These are phyloP conservation scores for Bipolaris zeicola DNA, from an alignment of 2,329 filamentous ascomycete genomes.

Conservation along the genomic window DNA sequence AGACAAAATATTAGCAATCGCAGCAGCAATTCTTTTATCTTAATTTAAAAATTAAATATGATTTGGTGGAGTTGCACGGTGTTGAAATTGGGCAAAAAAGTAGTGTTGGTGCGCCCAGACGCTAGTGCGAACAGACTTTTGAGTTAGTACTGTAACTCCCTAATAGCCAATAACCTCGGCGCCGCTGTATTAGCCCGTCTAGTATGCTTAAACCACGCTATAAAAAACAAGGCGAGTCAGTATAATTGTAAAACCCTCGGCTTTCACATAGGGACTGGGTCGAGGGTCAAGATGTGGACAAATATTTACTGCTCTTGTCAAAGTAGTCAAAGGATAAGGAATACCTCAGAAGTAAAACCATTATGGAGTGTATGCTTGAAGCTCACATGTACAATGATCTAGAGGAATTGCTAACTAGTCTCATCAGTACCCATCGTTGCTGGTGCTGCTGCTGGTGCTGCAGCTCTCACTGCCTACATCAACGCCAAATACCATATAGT, in stretches of 20 bases:
- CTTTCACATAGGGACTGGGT: background rate
- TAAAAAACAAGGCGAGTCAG: background rate
- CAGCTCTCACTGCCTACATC: slow-evolving; percentile 43
- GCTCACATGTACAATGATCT: background rate
- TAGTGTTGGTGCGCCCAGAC: too few relatives aligned
- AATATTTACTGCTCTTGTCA: background rate
- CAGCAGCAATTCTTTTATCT: too few relatives aligned
- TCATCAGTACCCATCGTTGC: slow-evolving; percentile 36
- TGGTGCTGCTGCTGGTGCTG: slow-evolving; percentile 32
- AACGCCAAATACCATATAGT: slow-evolving; percentile 45
- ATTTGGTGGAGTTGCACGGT: too few relatives aligned
- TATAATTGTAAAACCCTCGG: background rate
- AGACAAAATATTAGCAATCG: too few relatives aligned
- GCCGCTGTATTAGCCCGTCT: background rate
- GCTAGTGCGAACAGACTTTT: too few relatives aligned
- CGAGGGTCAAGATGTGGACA: background rate
- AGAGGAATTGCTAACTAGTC: background rate
- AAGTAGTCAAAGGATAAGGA: background rate
- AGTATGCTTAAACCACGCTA: background rate
- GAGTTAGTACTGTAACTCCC: too few relatives aligned
- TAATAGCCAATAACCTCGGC: slow-evolving; percentile 5
- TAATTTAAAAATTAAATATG: too few relatives aligned
- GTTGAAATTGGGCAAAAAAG: too few relatives aligned
- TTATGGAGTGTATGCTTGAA: slow-evolving; percentile 19
- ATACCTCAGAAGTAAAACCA: background rate